Evolutionary conservation across 352 stramenopile genomes (phyloP), one percentile per base, ranked within the genome.

Genomic region (Phytopythium chamaehyphon): DNA sequence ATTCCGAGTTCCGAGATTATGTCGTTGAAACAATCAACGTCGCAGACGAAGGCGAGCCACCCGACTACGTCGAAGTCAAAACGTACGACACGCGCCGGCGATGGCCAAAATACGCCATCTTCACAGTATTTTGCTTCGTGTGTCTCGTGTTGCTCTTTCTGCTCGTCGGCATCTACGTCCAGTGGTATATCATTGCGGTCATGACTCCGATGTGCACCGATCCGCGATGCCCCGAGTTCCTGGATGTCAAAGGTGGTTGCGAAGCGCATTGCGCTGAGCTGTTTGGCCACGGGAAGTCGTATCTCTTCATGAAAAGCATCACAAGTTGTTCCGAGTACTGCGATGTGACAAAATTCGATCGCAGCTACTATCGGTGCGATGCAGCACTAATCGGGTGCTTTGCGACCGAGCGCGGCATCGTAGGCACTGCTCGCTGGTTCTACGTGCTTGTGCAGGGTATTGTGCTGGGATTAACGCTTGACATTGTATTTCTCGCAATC

Each of bases 101-200:
- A 11, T 86, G 73, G 71, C 66, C 70, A 18, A 83, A 86, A 55
- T 86, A 82, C 57, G 61, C 59, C 11, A 68, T 73, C 47, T 83
- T 82, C 53, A 50, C 31, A 15, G 38, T 79, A 40, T 81, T 86
- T 55, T 83, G 69, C 51, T 51, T 73, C 21, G 23, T 75, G 6
- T 80, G 69, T 31, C 68, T 80, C 37, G 48, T 82, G 53, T 43
- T 86, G 39, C 55, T 83, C 37, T 83, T 83, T 54, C 44, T 76
- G 8, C 73, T 86, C 40, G 71, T 86, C 33, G 69, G 69, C 46
- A 39, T 78, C 26, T 86, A 86, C 59, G 71, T 78, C 35, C 74
- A 86, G 55, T 86, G 74, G 74, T 86, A 86, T 59, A 83, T 86
- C 52, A 66, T 86, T 43, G 74, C 74, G 18, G 71, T 86, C 24